phyloP scores from a whole-genome alignment of 192 early-diverging fungal species.

The Backusella tuberculispora region DNA sequence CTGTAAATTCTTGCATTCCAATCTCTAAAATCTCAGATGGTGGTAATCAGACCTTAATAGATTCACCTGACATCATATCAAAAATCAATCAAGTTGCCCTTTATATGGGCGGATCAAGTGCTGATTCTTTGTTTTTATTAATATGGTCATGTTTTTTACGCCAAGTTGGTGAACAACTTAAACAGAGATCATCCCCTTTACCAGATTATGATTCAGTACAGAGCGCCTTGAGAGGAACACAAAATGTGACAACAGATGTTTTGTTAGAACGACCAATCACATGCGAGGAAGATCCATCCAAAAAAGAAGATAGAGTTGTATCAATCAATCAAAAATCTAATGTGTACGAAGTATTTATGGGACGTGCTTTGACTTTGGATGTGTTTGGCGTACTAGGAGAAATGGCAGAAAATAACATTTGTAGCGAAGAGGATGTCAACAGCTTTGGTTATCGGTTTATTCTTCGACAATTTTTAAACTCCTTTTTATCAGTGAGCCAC shows the following conservation, averaged over 20 bases:
- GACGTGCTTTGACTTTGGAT: slow-evolving; percentile 22
- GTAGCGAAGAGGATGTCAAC: slow-evolving; percentile 22
- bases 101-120: slow-evolving; percentile 31
- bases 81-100: slow-evolving; percentile 39
- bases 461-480: neutral
- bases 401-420: slow-evolving; percentile 11
- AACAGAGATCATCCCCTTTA: neutral
- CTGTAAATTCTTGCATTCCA: slow-evolving; percentile 39
- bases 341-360: slow-evolving; percentile 20
- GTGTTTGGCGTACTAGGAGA: slow-evolving; percentile 25
- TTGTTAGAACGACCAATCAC: neutral
- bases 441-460: slow-evolving; percentile 24
- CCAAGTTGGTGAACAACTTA: neutral
- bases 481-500: slow-evolving; percentile 18
- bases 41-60: slow-evolving; percentile 21
- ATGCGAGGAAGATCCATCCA: neutral
- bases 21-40: neutral
- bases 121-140: slow-evolving; percentile 44
- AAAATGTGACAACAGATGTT: slow-evolving; percentile 1
- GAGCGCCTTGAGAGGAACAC: slow-evolving; percentile 7
- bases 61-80: slow-evolving; percentile 26
- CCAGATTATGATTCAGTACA: slow-evolving; percentile 7
- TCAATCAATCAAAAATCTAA: slow-evolving; percentile 22
- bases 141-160: slow-evolving; percentile 47
- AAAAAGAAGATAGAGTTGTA: neutral